Conservation (phyloP, 1,284 basidiomycete species). For the Cutaneotrichosporon spelunceum region DNA sequence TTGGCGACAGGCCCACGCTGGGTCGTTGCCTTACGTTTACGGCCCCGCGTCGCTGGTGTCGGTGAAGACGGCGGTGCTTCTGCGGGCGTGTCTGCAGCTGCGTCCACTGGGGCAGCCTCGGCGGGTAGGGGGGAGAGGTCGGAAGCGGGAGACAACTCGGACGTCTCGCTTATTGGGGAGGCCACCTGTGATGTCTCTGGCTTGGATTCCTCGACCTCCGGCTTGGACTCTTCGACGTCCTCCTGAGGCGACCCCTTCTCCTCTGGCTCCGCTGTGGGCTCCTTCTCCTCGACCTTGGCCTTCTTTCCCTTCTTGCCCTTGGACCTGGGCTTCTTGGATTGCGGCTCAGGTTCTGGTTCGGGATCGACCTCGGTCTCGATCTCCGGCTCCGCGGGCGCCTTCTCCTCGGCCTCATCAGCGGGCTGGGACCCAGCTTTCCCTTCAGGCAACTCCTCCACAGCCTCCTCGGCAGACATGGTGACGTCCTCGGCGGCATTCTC, state of each 20-base stretch:
- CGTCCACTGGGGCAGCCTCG: conserved; percentile 8
- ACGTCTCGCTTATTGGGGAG: not conserved
- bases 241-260: not conserved
- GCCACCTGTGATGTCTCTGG: conserved; percentile 1
- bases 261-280: not conserved
- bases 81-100: conserved; percentile 6
- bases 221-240: not conserved
- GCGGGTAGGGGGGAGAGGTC: conserved; percentile 16
- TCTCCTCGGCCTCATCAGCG: conserved; percentile 19
- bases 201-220: not conserved
- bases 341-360: not conserved
- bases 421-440: conserved; percentile 2
- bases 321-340: not conserved
- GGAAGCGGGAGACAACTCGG: conserved; percentile 10
- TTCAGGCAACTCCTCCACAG: conserved; percentile 7
- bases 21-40: conserved; percentile 10
- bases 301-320: not conserved
- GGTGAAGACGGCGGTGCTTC: conserved; percentile 14
- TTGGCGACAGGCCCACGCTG: conserved; percentile 6
- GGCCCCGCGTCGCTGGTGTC: conserved; percentile 11
- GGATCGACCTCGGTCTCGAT: not conserved
- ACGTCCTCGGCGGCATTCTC: not conserved
- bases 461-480: conserved; percentile 2
- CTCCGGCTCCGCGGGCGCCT: not conserved
- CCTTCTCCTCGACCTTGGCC: conserved; percentile 6